These are phyloP conservation scores for Chlamydomonas schloesseri DNA, from an alignment of 139 green algal genomes.

Conservation along the genomic window DNA sequence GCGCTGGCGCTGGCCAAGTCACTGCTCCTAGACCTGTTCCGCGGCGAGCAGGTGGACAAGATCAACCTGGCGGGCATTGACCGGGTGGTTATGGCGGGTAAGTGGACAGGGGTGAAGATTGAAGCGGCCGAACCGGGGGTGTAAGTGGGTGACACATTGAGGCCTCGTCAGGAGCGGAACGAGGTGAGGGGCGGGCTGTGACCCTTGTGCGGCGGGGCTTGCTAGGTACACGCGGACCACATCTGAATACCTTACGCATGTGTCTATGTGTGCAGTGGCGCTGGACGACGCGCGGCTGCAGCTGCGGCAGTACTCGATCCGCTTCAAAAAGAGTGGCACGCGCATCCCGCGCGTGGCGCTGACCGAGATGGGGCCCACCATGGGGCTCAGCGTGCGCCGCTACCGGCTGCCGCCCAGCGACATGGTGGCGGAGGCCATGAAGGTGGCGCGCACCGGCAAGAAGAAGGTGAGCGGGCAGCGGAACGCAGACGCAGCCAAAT, in stretches of 20 bases:
- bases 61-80: constrained; percentile 89
- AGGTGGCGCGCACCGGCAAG: constrained; percentile 73
- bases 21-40: constrained; percentile 92
- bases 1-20: constrained; percentile 76
- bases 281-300: constrained; percentile 59
- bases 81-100: constrained; percentile 75
- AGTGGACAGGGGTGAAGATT: too few species aligned
- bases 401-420: constrained; percentile 71
- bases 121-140: too few species aligned
- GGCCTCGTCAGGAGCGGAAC: not conserved
- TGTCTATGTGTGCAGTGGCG: constrained; percentile 1
- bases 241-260: too few species aligned
- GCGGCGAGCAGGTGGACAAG: constrained; percentile 75
- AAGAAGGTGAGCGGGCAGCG: constrained; percentile 82
- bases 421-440: constrained; percentile 87
- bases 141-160: too few species aligned
- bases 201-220: too few species aligned
- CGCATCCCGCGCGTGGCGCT: constrained; percentile 83
- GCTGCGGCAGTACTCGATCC: constrained; percentile 83
- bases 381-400: constrained; percentile 86
- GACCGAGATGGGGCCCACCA: constrained; percentile 83
- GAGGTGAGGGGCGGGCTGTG: not conserved
- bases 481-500: too few species aligned
- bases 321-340: constrained; percentile 83
- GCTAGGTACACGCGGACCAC: too few species aligned